Base-by-base conservation (phyloP, 208 protist genomes). In the Porcisia hertigi region DNA sequence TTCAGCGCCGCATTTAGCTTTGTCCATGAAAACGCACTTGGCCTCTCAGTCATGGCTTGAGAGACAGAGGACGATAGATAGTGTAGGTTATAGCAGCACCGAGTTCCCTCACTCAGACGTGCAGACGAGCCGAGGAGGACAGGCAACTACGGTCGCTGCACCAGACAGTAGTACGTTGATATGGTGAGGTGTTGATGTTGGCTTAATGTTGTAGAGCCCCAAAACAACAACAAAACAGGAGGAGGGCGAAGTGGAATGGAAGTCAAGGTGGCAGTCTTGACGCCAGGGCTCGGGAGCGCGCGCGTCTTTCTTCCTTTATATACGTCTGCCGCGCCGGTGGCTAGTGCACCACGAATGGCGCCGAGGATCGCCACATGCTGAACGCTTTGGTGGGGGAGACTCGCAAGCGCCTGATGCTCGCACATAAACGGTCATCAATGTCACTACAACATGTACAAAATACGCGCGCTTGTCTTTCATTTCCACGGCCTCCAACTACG, bases 1-100 rank as follows among this genome's bases (percentile, higher is more conserved):
- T 12, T 57, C 16, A 82, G 45, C 23, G 73, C 77, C 3, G 11
- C 16, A 7, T 77, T 58, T 0, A 82, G 47, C 11, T 11, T 39
- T 16, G 49, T 47, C 77, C 71, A 73, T 9, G 67, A 36, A 39
- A 72, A 60, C 30, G 52, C 4, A 53, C 7, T 49, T 30, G 67
- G 25, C n/a, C 4, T 53, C 9, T 53, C 52, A 59, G 67, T 39
- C 52, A 59, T 55, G 34, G n/a, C 34, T 45, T 20, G 18, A 59
- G 34, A 45, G 36, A 60, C n/a, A 36, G n/a, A 45, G 18, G 52
- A 30, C 0, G 36, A 4, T 9, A 7, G n/a, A 60, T 34, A 60
- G 14, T n/a, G 43, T 11, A 16, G 9, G 36, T 36, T 8, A 30
- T 43, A 12, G 62, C 39, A n/a, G 7, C 39, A 25, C 6, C 36